Evolutionary conservation across 345 rosid genomes (phyloP).

Genomic region (Populus deltoides): DNA sequence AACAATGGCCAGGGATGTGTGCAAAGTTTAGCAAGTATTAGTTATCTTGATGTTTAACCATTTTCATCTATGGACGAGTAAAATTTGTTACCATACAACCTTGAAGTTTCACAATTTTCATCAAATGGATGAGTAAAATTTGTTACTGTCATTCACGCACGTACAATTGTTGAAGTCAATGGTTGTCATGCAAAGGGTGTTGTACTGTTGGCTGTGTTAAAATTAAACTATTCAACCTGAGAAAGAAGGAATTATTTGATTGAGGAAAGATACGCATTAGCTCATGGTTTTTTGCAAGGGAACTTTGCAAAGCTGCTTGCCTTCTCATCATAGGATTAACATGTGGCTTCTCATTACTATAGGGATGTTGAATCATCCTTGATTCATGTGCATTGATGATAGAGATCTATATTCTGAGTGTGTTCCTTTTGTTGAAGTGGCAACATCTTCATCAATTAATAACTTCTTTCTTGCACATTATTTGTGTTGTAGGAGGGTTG

Average conservation of each 20-base stretch:
- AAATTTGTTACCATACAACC: background rate
- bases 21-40: background rate
- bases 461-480: conserved; percentile 2
- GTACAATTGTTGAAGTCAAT: background rate
- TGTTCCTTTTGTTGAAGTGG: background rate
- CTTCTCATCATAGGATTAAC: background rate
- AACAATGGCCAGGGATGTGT: background rate
- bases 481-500: conserved; percentile 55
- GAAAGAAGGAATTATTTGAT: background rate
- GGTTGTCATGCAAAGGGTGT: background rate
- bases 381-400: background rate
- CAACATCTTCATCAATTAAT: background rate
- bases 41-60: background rate
- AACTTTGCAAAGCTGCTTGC: background rate
- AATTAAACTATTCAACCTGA: background rate
- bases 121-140: background rate
- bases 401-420: background rate
- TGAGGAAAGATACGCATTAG: background rate
- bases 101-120: background rate
- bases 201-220: background rate
- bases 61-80: background rate
- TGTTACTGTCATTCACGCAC: no score
- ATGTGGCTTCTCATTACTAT: background rate
- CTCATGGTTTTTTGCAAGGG: background rate
- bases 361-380: background rate